Percentiles rank a stretch among this genome's conserved stretches.
Conservation (phyloP, 805 yeast genomes). For the Pichia paraexigua region DNA sequence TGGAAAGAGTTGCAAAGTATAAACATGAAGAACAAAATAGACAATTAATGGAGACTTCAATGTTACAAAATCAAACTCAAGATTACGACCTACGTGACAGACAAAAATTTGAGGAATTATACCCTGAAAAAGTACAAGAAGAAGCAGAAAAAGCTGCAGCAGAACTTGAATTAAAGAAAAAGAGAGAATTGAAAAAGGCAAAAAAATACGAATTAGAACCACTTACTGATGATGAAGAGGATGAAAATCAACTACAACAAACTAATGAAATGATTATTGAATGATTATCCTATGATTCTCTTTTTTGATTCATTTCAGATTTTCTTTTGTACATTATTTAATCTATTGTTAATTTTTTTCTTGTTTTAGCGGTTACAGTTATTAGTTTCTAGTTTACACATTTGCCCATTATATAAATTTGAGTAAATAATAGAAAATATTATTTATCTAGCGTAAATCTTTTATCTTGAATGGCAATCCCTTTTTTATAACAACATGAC, state of each 20-base stretch:
- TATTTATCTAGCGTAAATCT: constrained; percentile 35
- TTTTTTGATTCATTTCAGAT: not conserved
- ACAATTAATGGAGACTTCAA: constrained; percentile 33
- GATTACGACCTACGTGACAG: constrained; percentile 29
- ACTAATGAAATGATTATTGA: constrained; percentile 8
- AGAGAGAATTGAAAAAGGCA: constrained; percentile 1
- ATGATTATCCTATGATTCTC: not conserved
- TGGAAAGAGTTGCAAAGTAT: constrained; percentile 54
- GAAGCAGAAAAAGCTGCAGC: constrained; percentile 4
- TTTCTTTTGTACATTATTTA: not conserved
- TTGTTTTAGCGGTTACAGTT: not conserved
- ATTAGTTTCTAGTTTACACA: not conserved
- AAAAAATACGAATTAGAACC: not conserved
- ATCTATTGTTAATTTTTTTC: not conserved
- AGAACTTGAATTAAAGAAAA: constrained; percentile 4
- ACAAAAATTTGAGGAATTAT: constrained; percentile 21
- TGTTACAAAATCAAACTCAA: constrained; percentile 20
- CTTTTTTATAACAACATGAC: constrained; percentile 41
- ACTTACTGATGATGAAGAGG: constrained; percentile 3
- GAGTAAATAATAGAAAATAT: not conserved
- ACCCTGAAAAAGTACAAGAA: constrained; percentile 17
- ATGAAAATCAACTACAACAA: not conserved
- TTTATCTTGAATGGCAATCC: constrained; percentile 40
- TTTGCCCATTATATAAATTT: not conserved
- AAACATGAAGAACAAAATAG: constrained; percentile 41